Evolutionary conservation across 2,329 filamentous ascomycete species (phyloP).

Genomic region (Fusarium nelsonii): DNA sequence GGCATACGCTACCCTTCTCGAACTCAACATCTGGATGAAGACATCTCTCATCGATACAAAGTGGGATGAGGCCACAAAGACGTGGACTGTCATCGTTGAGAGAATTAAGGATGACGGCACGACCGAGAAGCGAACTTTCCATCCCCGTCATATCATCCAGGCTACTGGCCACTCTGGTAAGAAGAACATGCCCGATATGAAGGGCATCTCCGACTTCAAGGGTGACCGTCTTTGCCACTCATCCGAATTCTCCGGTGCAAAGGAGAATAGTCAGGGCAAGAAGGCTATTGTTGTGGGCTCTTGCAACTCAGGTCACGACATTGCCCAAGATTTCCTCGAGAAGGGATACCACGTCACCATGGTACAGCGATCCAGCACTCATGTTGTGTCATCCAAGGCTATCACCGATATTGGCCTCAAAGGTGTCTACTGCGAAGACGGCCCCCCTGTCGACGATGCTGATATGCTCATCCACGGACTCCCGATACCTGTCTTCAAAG

Average conservation of each 20-base stretch:
- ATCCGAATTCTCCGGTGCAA: conserved; percentile 68
- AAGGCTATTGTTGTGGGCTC: conserved; percentile 75
- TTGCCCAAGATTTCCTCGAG: conserved; percentile 75
- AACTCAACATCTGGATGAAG: conserved; percentile 75
- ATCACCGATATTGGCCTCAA: conserved; percentile 66
- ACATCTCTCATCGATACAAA: conserved; percentile 62
- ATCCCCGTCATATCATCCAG: conserved; percentile 73
- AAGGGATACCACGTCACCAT: conserved; percentile 77
- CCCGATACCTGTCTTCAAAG: conserved; percentile 71
- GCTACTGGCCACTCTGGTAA: conserved; percentile 77
- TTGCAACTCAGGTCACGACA: conserved; percentile 77
- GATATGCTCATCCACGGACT: conserved; percentile 71
- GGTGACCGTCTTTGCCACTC: conserved; percentile 73
- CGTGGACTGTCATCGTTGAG: conserved; percentile 68
- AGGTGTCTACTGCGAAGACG: conserved; percentile 62
- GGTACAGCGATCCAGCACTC: conserved; percentile 75
- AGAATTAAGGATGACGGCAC: conserved; percentile 63
- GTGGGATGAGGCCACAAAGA: conserved; percentile 63
- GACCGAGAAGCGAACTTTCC: conserved; percentile 65
- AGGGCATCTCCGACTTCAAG: conserved; percentile 68
- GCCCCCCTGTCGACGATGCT: conserved; percentile 73
- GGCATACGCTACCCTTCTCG: conserved; percentile 72
- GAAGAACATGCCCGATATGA: conserved; percentile 69
- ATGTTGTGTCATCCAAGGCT: conserved; percentile 69
- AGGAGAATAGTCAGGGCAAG: conserved; percentile 61